Base-by-base conservation (phyloP, 2,329 filamentous ascomycete species). In the Aspergillus fijiensis region DNA sequence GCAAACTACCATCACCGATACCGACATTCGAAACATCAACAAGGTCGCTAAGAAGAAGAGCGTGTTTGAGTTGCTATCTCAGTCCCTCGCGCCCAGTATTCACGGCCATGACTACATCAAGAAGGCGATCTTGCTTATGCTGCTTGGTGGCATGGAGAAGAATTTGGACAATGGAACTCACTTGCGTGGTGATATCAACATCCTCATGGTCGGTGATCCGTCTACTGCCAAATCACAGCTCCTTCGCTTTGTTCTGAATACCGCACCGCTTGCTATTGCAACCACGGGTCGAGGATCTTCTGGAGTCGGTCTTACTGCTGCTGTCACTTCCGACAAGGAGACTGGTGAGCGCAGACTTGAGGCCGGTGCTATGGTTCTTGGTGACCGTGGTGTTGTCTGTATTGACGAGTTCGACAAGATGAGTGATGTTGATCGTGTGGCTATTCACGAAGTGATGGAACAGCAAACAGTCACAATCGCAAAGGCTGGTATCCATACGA, bases 351-450 rank as follows among this genome's bases (percentile, higher is more conserved):
- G 95, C 66, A 87, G 95, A 66, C 84, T 99, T 1, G 95, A 99
- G 78, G 95, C 95, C 16, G 95, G 95, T 85, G 95, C 95, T 65
- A 99, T 99, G 95, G 95, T 99, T 62, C 91, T 99, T 72, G 95
- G 88, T 64, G 95, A 99, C 75, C 89, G 95, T 64, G 95, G 95
- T 68, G 94, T 99, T 11, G 95, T 99, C 35, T 99, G 95, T 80
- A 99, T 99, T 67, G 95, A 99, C 74, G 95, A 99, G 72, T 99
- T 99, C 68, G 95, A 99, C 81, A 99, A 99, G 78, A 99, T 99
- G 95, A 97, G 92, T 59, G 95, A 99, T 73, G 89, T 98, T 60
- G 95, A 99, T 77, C 88, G 95, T 74, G 95, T 99, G 4, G 95
- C 95, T 51, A 99, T 99, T 69, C 95, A 99, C 85, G 95, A 99